Evolutionary conservation across 768 basidiomycete species (phyloP), one percentile per base, ranked within the genome.

Genomic region (Neoboletus magnificus): DNA sequence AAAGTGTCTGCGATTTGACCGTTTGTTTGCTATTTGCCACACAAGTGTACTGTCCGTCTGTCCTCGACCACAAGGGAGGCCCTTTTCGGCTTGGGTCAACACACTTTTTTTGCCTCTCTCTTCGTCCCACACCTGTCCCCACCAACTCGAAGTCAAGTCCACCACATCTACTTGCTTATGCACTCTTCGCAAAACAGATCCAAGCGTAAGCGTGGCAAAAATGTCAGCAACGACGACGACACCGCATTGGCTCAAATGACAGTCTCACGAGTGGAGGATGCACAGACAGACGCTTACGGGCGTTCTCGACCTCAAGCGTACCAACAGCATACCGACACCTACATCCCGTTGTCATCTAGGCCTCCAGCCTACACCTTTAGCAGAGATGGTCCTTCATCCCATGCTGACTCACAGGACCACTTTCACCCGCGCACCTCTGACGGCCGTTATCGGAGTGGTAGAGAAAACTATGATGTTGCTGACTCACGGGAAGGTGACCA

Each of bases 341-440:
- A 72, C 70, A 78, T 78, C 16, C 68, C 80, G 36, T 74, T 79
- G 40, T 71, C 73, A 18, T 73, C 80, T 44, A 71, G 66, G 60
- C 76, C 78, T 32, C 77, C 77, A 59, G 65, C 74, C 20, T 82
- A 79, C 63, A 77, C 77, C 57, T 69, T 72, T 59, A 79, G 68
- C 65, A 77, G 82, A 63, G 84, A 85, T 50, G 71, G 76, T 12
- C 73, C 80, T 50, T 73, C 80, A 18, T 81, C 83, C 61, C 78
- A 81, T 58, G 43, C 49, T 55, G 64, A 76, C 73, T 63, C 79
- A 74, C 64, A 82, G 75, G 78, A 78, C 54, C 71, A 61, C 50
- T 70, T 64, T 59, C 65, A 71, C 63, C 58, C 67, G 22, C 73
- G 73, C 61, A 45, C 61, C 70, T 70, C 80, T 61, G 83, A 84